These are phyloP conservation scores for Starmerella cellae DNA, from an alignment of 805 yeast species.

Conservation along the genomic window DNA sequence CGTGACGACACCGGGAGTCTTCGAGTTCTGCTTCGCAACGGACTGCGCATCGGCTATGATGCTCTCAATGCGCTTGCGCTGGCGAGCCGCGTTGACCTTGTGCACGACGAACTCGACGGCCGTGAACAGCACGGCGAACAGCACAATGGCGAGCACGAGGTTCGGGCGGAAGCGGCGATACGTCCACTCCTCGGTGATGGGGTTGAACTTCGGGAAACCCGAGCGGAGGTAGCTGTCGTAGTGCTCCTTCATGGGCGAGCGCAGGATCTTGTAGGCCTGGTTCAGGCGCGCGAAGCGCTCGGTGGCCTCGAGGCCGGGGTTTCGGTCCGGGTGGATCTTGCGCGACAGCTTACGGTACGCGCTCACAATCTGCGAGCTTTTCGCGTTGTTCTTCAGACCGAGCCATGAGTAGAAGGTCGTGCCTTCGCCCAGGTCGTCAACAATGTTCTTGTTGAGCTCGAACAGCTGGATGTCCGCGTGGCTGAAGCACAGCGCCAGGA, in stretches of 20 bases:
- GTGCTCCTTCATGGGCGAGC: slow-evolving; percentile 45
- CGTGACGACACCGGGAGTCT: slow-evolving; percentile 21
- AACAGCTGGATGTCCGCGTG: slow-evolving; percentile 73
- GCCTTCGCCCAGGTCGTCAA: slow-evolving; percentile 46
- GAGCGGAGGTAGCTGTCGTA: slow-evolving; percentile 72
- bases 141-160: slow-evolving; percentile 35
- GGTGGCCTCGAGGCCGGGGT: slow-evolving; percentile 37
- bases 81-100: slow-evolving; percentile 42
- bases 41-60: slow-evolving; percentile 25
- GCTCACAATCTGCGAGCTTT: slow-evolving; percentile 23
- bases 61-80: slow-evolving; percentile 39
- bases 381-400: slow-evolving; percentile 23
- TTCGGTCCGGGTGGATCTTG: slow-evolving; percentile 77
- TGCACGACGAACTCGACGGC: slow-evolving; percentile 46
- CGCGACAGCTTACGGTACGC: slow-evolving; percentile 56
- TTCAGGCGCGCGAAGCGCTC: slow-evolving; percentile 70
- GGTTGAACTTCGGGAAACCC: slow-evolving; percentile 80
- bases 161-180: slow-evolving; percentile 59
- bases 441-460: slow-evolving; percentile 50
- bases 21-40: slow-evolving; percentile 22
- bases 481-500: slow-evolving; percentile 33
- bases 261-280: slow-evolving; percentile 57
- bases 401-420: slow-evolving; percentile 57
- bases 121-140: slow-evolving; percentile 41
- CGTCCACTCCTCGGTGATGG: slow-evolving; percentile 40